These are phyloP conservation scores for Pseudopyricularia cyperi DNA, from an alignment of 2,329 filamentous ascomycete genomes.

Conservation along the genomic window DNA sequence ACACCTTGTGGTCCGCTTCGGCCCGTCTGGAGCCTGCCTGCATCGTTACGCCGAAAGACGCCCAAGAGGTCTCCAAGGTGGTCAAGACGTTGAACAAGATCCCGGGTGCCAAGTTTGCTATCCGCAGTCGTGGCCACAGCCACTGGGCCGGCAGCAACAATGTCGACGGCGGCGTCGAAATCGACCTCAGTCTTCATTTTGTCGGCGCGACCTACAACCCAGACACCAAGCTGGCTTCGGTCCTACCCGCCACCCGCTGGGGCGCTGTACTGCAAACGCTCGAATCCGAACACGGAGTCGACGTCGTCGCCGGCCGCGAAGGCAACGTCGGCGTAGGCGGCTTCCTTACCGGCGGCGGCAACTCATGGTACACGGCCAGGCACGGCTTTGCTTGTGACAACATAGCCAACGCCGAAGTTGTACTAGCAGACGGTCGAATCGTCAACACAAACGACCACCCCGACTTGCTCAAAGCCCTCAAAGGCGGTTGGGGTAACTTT, in stretches of 20 bases:
- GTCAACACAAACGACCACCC: constrained; percentile 17
- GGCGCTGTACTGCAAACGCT: constrained; percentile 21
- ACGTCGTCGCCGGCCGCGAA: constrained; percentile 20
- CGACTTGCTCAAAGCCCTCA: constrained; percentile 26
- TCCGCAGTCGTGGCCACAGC: constrained; percentile 24
- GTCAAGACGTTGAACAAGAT: constrained; percentile 16
- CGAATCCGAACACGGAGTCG: constrained; percentile 16
- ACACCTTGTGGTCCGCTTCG: constrained; percentile 6
- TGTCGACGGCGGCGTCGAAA: constrained; percentile 21
- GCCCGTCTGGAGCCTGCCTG: constrained; percentile 1
- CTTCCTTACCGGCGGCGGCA: constrained; percentile 21
- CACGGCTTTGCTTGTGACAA: constrained; percentile 25
- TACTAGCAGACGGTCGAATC: constrained; percentile 23
- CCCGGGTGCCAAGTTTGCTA: constrained; percentile 20
- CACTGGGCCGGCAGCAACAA: constrained; percentile 19
- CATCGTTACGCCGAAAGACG: constrained; percentile 8
- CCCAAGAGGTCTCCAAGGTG: constrained; percentile 21
- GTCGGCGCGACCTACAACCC: constrained; percentile 16
- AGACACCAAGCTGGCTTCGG: constrained; percentile 14
- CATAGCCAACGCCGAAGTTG: constrained; percentile 22
- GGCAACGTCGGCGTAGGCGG: constrained; percentile 22
- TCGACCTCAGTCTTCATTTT: constrained; percentile 20
- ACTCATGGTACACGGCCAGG: constrained; percentile 14
- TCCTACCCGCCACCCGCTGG: constrained; percentile 24
- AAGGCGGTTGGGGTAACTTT: constrained; percentile 28